These are phyloP conservation scores for Coccomyxa sp. DNA, from an alignment of 139 green algal genomes.

Conservation along the genomic window DNA sequence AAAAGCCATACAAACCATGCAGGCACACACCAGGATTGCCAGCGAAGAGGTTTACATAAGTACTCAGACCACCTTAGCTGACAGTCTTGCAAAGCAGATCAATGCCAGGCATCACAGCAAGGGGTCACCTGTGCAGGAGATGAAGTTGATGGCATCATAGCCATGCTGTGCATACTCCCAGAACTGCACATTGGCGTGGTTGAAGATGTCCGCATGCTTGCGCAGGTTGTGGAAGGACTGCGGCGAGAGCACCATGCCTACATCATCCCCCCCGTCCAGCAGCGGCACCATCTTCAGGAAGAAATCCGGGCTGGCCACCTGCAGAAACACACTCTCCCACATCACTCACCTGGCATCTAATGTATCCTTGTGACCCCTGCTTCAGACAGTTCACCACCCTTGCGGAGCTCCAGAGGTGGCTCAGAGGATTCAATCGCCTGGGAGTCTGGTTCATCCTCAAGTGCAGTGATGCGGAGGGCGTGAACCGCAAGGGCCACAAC, in stretches of 20 bases:
- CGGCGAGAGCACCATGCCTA: constrained; percentile 33
- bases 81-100: no score
- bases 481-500: no score
- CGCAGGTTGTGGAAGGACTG: constrained; percentile 59
- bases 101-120: background rate
- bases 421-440: background rate
- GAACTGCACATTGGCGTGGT: constrained; percentile 65
- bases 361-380: background rate
- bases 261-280: constrained; percentile 23
- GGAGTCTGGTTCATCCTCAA: background rate
- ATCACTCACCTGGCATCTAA: background rate
- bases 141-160: constrained; percentile 33
- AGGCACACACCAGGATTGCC: no score
- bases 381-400: background rate
- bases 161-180: constrained; percentile 44
- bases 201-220: constrained; percentile 55
- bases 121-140: constrained; percentile 23
- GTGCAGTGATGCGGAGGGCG: no score
- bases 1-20: no score
- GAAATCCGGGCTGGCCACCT: constrained; percentile 45
- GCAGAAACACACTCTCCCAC: background rate
- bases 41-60: background rate
- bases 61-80: background rate
- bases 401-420: background rate
- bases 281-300: constrained; percentile 39